A percentile compares a stretch with the other conserved stretches of the same genome.
phyloP scores from a whole-genome alignment of 495 filamentous ascomycete genomes.

The Talaromyces stipitatus region DNA sequence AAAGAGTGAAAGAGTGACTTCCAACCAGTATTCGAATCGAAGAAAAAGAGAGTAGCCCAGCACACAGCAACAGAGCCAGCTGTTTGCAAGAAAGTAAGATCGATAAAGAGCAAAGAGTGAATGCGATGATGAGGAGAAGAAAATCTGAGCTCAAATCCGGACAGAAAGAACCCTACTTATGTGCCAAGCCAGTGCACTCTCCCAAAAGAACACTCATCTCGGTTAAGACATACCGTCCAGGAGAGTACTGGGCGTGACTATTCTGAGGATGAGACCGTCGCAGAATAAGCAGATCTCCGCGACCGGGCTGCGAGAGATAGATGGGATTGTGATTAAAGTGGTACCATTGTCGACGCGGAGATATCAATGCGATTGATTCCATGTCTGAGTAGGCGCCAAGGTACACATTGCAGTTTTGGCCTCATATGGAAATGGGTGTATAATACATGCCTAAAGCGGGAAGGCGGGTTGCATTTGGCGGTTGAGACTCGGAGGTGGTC shows the following conservation, averaged over 20 bases:
- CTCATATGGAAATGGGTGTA: background rate
- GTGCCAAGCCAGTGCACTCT: background rate
- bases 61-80: conserved; percentile 1
- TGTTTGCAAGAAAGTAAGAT: background rate
- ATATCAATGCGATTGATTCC: background rate
- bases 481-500: background rate
- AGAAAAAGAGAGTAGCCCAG: background rate
- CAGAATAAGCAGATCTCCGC: background rate
- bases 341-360: background rate
- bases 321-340: background rate
- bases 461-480: too few species aligned
- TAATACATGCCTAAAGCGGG: background rate
- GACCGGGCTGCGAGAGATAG: background rate
- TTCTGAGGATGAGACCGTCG: conserved; percentile 1
- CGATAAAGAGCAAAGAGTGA: conserved; percentile 1
- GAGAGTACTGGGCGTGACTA: background rate
- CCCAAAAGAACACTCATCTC: background rate
- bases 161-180: background rate
- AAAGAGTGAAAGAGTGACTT: background rate
- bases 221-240: background rate
- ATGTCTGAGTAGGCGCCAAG: background rate
- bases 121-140: background rate
- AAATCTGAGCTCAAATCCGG: background rate
- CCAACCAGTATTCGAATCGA: background rate
- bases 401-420: background rate